These are phyloP conservation scores for Sporobolomyces pararoseus DNA, from an alignment of 768 basidiomycete genomes.

Conservation along the genomic window DNA sequence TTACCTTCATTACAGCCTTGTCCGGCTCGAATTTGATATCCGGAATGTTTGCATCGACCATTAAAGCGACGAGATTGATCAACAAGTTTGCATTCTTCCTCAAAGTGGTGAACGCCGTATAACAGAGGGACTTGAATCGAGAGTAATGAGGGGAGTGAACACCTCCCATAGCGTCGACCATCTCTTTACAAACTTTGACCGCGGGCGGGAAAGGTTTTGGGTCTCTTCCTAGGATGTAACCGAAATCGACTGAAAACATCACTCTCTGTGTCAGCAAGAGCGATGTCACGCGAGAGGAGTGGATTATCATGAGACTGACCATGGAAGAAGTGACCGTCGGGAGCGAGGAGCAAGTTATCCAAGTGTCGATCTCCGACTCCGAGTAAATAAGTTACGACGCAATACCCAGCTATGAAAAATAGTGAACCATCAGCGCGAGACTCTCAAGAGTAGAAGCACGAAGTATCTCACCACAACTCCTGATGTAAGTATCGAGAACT, in stretches of 20 bases:
- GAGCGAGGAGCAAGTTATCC: conserved; percentile 85
- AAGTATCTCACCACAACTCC: conserved; percentile 76
- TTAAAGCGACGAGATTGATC: conserved; percentile 88
- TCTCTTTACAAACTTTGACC: conserved; percentile 97
- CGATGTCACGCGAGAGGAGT: not conserved
- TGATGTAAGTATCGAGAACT: conserved; percentile 91
- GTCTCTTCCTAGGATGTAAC: conserved; percentile 94
- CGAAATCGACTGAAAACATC: conserved; percentile 77
- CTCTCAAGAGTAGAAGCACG: not conserved
- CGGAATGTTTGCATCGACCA: conserved; percentile 96
- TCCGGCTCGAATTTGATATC: conserved; percentile 75
- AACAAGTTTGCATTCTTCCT: conserved; percentile 97
- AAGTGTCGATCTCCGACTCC: conserved; percentile 96
- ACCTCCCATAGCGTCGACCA: conserved; percentile 99
- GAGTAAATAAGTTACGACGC: conserved; percentile 90
- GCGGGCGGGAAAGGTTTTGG: conserved; percentile 97
- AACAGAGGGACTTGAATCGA: conserved; percentile 92
- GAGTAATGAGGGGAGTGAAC: conserved; percentile 89
- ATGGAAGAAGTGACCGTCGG: conserved; percentile 98
- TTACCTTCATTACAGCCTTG: conserved; percentile 54
- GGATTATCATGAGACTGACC: conserved; percentile 53
- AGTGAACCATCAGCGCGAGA: conserved; percentile 3
- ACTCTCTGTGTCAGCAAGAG: not conserved
- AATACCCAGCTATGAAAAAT: conserved; percentile 76
- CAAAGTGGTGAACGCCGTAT: conserved; percentile 94